phyloP scores from a whole-genome alignment of 768 basidiomycete genomes.

The Polyporus arcularius region DNA sequence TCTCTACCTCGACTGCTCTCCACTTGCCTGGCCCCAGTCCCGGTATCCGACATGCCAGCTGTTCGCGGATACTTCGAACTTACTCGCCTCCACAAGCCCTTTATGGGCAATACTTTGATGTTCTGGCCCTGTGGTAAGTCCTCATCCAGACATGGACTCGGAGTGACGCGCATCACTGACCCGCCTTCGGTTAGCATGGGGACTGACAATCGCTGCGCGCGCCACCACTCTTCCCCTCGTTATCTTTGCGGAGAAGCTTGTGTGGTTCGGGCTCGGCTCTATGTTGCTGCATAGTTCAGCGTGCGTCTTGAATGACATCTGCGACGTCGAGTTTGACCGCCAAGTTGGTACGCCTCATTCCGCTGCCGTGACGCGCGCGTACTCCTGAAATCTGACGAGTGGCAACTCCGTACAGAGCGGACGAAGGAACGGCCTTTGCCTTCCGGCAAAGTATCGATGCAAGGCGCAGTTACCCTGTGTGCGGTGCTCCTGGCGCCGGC shows the following conservation, averaged over 20 bases:
- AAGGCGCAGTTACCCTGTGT: constrained; percentile 32
- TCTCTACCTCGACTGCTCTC: no score
- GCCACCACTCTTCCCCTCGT: constrained; percentile 9
- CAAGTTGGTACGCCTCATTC: constrained; percentile 32
- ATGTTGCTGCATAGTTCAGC: constrained; percentile 25
- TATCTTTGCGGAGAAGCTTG: constrained; percentile 10
- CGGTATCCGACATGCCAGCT: not conserved
- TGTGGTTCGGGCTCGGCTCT: constrained; percentile 22
- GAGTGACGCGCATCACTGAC: not conserved
- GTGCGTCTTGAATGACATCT: constrained; percentile 29
- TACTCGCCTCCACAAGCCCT: constrained; percentile 24
- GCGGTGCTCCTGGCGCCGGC: constrained; percentile 19
- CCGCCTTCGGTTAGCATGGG: constrained; percentile 21
- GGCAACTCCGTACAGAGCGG: constrained; percentile 29
- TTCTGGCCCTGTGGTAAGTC: constrained; percentile 29
- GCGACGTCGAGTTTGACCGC: constrained; percentile 34
- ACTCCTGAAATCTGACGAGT: no score
- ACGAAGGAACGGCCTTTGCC: constrained; percentile 37
- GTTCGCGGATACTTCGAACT: constrained; percentile 25
- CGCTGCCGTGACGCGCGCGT: not conserved
- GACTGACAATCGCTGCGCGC: constrained; percentile 25
- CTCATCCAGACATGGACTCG: not conserved
- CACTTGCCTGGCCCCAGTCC: not conserved
- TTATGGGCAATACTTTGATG: constrained; percentile 25
- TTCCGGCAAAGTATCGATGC: constrained; percentile 33